Evolutionary conservation across 179 eudicot species (phyloP).

Genomic region (Silene coronaria): DNA sequence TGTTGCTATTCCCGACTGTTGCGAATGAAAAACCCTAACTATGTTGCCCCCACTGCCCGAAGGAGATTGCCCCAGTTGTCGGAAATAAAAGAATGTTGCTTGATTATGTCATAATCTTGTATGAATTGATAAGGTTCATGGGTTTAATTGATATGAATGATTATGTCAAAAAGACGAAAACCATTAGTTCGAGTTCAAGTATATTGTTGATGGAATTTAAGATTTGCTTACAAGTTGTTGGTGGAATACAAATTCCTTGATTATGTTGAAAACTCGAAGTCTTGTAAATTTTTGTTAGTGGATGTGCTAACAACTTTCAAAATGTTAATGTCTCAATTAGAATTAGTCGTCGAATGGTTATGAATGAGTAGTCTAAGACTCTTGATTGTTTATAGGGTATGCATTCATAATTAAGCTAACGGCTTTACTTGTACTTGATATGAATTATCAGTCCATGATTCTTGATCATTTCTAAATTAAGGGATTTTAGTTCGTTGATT

Average conservation of each 20-base stretch:
- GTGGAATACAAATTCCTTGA: background rate
- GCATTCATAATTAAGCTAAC: background rate
- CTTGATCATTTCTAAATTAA: background rate
- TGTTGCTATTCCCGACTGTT: no score
- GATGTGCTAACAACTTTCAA: no score
- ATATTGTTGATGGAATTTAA: no score
- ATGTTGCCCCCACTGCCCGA: background rate
- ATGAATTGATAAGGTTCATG: background rate
- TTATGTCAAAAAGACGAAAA: no score
- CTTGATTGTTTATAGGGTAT: background rate
- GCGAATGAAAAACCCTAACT: no score
- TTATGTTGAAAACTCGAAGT: background rate
- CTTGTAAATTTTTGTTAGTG: no score
- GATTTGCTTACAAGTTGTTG: no score
- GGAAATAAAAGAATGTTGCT: background rate
- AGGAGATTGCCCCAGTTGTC: no score
- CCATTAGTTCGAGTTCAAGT: no score
- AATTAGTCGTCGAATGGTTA: no score
- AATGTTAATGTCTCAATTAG: no score
- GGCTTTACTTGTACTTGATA: background rate
- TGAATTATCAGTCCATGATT: background rate
- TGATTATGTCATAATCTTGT: conserved; percentile 3
- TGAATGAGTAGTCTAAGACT: background rate
- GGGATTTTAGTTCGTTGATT: background rate
- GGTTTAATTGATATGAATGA: background rate